Evolutionary conservation across 768 basidiomycete genomes (phyloP).

Genomic region (Hortiboletus campestris): DNA sequence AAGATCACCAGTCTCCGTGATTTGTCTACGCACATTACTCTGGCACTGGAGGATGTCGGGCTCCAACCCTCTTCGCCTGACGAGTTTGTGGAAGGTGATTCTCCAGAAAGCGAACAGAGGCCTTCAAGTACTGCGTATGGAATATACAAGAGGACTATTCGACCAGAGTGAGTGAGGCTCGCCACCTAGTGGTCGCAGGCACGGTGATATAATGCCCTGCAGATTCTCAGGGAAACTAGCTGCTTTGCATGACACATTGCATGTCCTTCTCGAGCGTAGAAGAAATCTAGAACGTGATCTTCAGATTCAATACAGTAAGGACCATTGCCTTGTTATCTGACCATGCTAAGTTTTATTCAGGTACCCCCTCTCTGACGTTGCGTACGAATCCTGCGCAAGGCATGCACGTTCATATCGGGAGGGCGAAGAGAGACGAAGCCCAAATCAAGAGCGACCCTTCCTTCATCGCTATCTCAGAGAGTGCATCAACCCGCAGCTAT

Average conservation of each 20-base stretch:
- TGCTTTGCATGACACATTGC: slow-evolving; percentile 47
- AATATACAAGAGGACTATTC: slow-evolving; percentile 54
- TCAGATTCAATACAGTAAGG: slow-evolving; percentile 53
- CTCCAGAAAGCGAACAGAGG: slow-evolving; percentile 14
- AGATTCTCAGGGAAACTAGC: slow-evolving; percentile 59
- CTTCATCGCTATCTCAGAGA: slow-evolving; percentile 63
- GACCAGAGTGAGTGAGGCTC: slow-evolving; percentile 53
- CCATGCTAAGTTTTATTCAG: slow-evolving; percentile 37
- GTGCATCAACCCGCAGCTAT: slow-evolving; percentile 62
- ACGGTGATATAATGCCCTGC: slow-evolving; percentile 19
- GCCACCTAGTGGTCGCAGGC: background rate
- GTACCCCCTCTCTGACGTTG: slow-evolving; percentile 69
- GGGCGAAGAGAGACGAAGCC: slow-evolving; percentile 58
- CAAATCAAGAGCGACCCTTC: slow-evolving; percentile 44
- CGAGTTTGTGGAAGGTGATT: slow-evolving; percentile 24
- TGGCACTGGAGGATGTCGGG: slow-evolving; percentile 41
- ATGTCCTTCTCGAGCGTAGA: slow-evolving; percentile 43
- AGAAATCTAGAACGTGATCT: slow-evolving; percentile 54
- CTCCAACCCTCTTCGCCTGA: slow-evolving; percentile 14
- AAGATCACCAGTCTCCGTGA: slow-evolving; percentile 49
- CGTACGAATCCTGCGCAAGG: slow-evolving; percentile 68
- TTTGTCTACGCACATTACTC: slow-evolving; percentile 57
- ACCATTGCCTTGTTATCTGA: background rate
- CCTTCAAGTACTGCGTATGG: slow-evolving; percentile 28
- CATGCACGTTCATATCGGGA: slow-evolving; percentile 70